These are phyloP conservation scores for Serendipita indica DNA, from an alignment of 768 basidiomycete genomes.

Conservation along the genomic window DNA sequence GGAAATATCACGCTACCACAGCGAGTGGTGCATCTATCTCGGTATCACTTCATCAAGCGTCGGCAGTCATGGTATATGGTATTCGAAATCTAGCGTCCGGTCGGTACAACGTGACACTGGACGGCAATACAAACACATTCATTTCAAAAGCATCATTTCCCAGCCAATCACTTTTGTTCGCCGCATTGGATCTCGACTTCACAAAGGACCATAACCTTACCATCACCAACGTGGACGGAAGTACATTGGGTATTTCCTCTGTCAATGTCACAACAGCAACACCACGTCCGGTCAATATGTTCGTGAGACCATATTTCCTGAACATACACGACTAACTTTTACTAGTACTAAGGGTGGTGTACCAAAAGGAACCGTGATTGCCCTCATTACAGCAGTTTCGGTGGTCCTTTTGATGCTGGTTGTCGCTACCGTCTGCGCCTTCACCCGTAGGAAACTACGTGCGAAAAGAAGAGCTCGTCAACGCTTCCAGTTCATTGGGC, in stretches of 20 bases:
- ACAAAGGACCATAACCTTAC: slow-evolving; percentile 33
- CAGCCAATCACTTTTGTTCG: slow-evolving; percentile 36
- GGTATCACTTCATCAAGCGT: slow-evolving; percentile 14
- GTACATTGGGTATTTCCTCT: slow-evolving; percentile 31
- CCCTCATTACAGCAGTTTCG: slow-evolving; percentile 5
- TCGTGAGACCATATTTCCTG: neutral
- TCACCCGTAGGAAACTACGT: neutral
- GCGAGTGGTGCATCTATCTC: neutral
- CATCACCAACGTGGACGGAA: slow-evolving; percentile 40
- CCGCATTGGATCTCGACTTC: slow-evolving; percentile 44
- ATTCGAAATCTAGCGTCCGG: slow-evolving; percentile 43
- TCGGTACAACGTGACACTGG: slow-evolving; percentile 42
- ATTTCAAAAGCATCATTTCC: slow-evolving; percentile 27
- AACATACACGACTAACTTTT: neutral
- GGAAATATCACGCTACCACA: neutral
- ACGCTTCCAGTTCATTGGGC: neutral
- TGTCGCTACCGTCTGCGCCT: neutral
- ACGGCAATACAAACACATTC: slow-evolving; percentile 33
- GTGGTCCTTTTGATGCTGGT: slow-evolving; percentile 2
- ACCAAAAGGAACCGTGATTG: slow-evolving; percentile 9
- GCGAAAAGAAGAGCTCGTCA: neutral
- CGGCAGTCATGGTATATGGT: slow-evolving; percentile 45
- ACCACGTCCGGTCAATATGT: neutral
- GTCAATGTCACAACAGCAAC: slow-evolving; percentile 33
- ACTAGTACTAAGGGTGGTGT: neutral